These are phyloP conservation scores for Flaveria linearis DNA, from an alignment of 129 eudicot genomes.

Conservation along the genomic window DNA sequence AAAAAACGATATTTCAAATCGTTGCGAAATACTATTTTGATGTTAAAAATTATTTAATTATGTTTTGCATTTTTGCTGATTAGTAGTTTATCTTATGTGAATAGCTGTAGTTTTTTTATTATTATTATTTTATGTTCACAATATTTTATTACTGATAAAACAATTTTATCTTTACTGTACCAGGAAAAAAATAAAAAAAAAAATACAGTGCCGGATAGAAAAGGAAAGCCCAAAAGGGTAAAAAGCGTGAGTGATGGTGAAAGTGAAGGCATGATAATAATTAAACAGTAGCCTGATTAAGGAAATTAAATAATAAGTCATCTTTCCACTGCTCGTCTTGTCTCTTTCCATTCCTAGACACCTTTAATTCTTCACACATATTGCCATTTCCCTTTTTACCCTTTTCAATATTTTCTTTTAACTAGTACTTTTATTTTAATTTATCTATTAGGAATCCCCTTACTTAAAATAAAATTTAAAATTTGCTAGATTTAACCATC, in stretches of 20 bases:
- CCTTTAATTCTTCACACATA: conserved; percentile 22
- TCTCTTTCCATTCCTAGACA: conserved; percentile 66
- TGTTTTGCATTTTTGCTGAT: too few species aligned
- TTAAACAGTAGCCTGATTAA: conserved; percentile 50
- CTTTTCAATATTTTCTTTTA: neutral
- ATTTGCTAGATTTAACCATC: too few species aligned
- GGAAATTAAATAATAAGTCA: conserved; percentile 74
- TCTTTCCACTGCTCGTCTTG: conserved; percentile 57
- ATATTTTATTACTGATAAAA: neutral
- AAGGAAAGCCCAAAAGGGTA: conserved; percentile 32
- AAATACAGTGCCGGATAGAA: neutral
- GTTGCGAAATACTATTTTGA: too few species aligned
- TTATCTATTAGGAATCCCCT: neutral
- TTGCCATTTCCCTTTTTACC: conserved; percentile 5
- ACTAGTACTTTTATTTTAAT: neutral
- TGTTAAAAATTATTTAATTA: too few species aligned
- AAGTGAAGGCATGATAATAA: conserved; percentile 44
- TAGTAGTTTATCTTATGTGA: too few species aligned
- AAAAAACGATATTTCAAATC: too few species aligned
- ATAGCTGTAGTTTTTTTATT: too few species aligned
- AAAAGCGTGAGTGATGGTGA: conserved; percentile 30
- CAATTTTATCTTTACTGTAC: neutral
- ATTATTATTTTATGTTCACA: too few species aligned
- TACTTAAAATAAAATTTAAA: neutral
- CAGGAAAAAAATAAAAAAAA: neutral